Evolutionary conservation across 768 basidiomycete species (phyloP).

Genomic region (Russula griseocarnosa): DNA sequence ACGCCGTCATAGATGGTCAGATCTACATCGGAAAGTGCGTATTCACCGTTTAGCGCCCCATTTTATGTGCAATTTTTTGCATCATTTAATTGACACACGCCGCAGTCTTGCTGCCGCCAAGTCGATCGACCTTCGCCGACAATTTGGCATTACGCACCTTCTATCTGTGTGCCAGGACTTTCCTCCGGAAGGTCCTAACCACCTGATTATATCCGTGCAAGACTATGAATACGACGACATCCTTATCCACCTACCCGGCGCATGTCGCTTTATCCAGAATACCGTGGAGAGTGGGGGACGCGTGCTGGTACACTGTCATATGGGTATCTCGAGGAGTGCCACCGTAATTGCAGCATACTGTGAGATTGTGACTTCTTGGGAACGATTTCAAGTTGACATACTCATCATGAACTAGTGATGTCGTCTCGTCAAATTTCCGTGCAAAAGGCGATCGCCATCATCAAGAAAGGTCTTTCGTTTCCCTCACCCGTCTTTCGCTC

Average conservation of each 20-base stretch:
- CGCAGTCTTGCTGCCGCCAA: slow-evolving; percentile 25
- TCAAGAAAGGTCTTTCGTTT: slow-evolving; percentile 39
- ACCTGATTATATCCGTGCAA: slow-evolving; percentile 62
- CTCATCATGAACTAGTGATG: slow-evolving; percentile 26
- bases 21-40: slow-evolving; percentile 29
- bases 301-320: slow-evolving; percentile 68
- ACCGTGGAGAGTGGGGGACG: slow-evolving; percentile 51
- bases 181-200: slow-evolving; percentile 55
- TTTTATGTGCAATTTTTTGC: neutral
- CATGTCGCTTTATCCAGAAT: slow-evolving; percentile 59
- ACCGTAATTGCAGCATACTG: slow-evolving; percentile 76
- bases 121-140: slow-evolving; percentile 35
- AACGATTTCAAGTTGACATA: neutral
- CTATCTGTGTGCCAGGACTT: slow-evolving; percentile 68
- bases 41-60: neutral
- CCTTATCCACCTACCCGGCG: slow-evolving; percentile 57
- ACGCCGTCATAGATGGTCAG: slow-evolving; percentile 24
- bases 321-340: slow-evolving; percentile 68
- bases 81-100: neutral
- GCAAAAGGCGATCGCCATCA: slow-evolving; percentile 21
- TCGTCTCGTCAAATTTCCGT: slow-evolving; percentile 16
- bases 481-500: slow-evolving; percentile 18
- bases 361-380: slow-evolving; percentile 37
- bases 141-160: slow-evolving; percentile 75
- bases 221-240: slow-evolving; percentile 53